Evolutionary conservation across 2,329 filamentous ascomycete genomes (phyloP), one percentile per base, ranked within the genome.

Genomic region (Clonostachys rosea): DNA sequence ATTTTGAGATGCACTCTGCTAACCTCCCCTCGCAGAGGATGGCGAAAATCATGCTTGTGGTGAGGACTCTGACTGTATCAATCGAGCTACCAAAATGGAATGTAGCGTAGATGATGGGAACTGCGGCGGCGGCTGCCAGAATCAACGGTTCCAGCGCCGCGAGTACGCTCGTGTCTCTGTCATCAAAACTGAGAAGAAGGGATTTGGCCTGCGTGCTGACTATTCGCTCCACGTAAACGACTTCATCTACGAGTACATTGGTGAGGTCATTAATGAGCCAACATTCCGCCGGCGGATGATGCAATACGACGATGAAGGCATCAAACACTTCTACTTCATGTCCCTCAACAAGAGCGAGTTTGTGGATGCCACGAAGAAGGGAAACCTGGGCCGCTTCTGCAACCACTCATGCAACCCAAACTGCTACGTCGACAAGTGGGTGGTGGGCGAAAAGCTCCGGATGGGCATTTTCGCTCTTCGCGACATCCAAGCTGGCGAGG

Each of bases 241-340:
- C 62, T 96, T 99, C 63, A 90, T 99, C 57, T 97, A 90, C 64
- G 94, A 99, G 70, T 99, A 99, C 66, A 92, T 99, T 57, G 94
- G 94, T 57, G 94, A 99, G 69, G 94, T 97, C 57, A 96, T 99
- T 64, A 92, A 95, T 58, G 92, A 99, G 68, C 79, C 82, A 33
- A 87, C 87, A 11, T 97, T 97, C 62, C 87, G 91, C 47, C 83
- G 84, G 49, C 89, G 94, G 51, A 96, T 95, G 84, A 73, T 90
- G 37, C 87, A 95, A 60, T 99, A 99, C 67, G 91, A 96, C 62
- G 81, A 94, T 43, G 90, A 97, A 65, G 91, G 91, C 51, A 96
- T 99, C 76, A 96, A 95, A 67, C 94, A 99, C 69, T 99, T 99
- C 67, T 99, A 99, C 70, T 99, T 99, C 74, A 99, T 99, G 94